A percentile compares a stretch with the other conserved stretches of the same genome.
These are phyloP conservation scores for Tetradesmus obliquus DNA, from an alignment of 139 green algal species.

Conservation along the genomic window DNA sequence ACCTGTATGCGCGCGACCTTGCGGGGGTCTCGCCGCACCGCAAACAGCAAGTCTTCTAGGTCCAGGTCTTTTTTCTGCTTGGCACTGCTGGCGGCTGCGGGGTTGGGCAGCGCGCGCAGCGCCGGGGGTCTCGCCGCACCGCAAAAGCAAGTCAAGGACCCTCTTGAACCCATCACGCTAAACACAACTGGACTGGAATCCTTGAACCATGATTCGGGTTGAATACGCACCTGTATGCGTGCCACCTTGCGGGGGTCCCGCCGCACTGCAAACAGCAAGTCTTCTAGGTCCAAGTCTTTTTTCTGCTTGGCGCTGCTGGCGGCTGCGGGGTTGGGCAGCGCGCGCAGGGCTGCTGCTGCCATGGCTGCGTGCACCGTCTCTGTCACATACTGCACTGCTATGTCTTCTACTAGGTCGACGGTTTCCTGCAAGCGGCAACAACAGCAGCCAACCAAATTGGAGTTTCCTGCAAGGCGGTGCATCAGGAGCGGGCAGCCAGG, in stretches of 20 bases:
- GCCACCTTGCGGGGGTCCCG: constrained; percentile 41
- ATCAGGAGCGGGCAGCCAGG: background rate
- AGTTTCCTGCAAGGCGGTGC: too few species aligned
- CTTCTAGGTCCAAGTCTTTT: constrained; percentile 14
- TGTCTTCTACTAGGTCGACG: constrained; percentile 37
- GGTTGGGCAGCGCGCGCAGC: background rate
- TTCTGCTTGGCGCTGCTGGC: background rate
- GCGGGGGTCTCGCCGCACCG: background rate
- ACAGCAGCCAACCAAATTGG: background rate
- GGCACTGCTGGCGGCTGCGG: background rate
- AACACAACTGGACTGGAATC: background rate
- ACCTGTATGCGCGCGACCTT: constrained; percentile 24
- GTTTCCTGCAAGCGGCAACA: constrained; percentile 7
- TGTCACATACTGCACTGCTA: constrained; percentile 26
- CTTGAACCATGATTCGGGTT: background rate
- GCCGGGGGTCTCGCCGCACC: background rate
- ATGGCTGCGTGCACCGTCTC: constrained; percentile 30
- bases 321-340: background rate
- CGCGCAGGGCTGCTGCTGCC: constrained; percentile 5
- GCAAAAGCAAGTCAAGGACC: background rate
- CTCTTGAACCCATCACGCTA: background rate
- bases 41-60: constrained; percentile 24
- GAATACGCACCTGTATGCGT: constrained; percentile 29
- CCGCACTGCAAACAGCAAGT: constrained; percentile 37
- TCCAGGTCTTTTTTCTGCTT: background rate